Conservation (phyloP, 306 rosid genomes). For the Cyamopsis tetragonoloba region DNA sequence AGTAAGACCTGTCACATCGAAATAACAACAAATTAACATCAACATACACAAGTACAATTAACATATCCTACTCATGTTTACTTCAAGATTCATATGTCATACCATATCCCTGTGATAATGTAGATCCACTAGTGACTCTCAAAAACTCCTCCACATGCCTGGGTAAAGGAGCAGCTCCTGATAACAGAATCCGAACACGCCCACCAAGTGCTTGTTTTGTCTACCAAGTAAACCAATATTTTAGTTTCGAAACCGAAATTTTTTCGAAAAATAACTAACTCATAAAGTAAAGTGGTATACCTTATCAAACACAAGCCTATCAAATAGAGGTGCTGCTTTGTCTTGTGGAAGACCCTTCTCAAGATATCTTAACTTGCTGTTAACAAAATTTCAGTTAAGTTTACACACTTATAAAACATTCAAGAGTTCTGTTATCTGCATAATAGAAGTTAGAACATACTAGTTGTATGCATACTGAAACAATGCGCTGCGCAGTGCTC, state of each 20-base stretch:
- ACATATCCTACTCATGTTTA: background rate
- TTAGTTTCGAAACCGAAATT: conserved; percentile 4
- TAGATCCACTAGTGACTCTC: conserved; percentile 69
- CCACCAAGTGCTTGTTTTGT: conserved; percentile 81
- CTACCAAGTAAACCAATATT: conserved; percentile 30
- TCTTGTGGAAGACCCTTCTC: conserved; percentile 78
- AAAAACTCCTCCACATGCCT: conserved; percentile 81
- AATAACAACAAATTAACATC: background rate
- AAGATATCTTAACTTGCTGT: conserved; percentile 69
- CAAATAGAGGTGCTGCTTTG: conserved; percentile 79
- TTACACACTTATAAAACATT: conserved; percentile 2
- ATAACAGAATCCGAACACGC: conserved; percentile 60
- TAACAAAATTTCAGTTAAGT: conserved; percentile 30
- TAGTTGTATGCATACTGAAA: conserved; percentile 78
- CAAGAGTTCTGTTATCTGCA: background rate
- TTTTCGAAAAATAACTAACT: background rate
- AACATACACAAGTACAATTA: background rate
- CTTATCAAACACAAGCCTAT: conserved; percentile 78
- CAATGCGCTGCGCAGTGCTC: conserved; percentile 50
- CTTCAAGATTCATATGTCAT: conserved; percentile 23
- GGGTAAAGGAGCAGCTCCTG: conserved; percentile 92
- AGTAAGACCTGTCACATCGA: conserved; percentile 58
- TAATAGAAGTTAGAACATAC: conserved; percentile 48
- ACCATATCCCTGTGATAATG: conserved; percentile 92
- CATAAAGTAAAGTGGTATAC: conserved; percentile 30